These are phyloP conservation scores for Hansfordia pulvinata DNA, from an alignment of 2,329 filamentous ascomycete genomes.

Conservation along the genomic window DNA sequence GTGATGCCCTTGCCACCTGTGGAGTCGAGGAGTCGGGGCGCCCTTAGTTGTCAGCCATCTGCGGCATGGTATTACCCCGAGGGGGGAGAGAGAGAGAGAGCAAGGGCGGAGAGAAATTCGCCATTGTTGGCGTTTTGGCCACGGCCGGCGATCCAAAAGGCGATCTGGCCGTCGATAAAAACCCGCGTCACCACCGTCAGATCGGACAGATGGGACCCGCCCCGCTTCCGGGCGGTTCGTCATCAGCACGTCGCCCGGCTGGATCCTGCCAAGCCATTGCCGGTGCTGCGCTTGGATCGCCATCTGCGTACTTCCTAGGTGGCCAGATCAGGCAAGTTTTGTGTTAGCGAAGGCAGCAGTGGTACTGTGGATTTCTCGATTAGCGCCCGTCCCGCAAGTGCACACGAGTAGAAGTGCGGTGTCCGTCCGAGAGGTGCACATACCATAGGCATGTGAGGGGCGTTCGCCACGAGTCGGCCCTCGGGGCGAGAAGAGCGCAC, in stretches of 20 bases:
- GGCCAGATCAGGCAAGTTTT: too few relatives aligned
- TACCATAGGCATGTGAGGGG: slow-evolving; percentile 64
- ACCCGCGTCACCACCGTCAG: slow-evolving; percentile 8
- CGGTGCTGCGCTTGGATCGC: slow-evolving; percentile 55
- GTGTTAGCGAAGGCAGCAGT: too few relatives aligned
- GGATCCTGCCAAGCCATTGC: slow-evolving; percentile 58
- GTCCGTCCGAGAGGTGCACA: too few relatives aligned
- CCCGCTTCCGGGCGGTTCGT: slow-evolving; percentile 38
- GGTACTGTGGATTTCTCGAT: too few relatives aligned
- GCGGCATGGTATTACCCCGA: too few relatives aligned
- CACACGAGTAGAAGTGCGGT: too few relatives aligned
- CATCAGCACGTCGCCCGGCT: slow-evolving; percentile 61
- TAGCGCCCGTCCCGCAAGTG: too few relatives aligned
- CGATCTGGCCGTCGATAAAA: slow-evolving; percentile 6
- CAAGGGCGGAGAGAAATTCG: too few relatives aligned
- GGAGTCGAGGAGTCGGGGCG: too few relatives aligned
- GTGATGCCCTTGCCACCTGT: slow-evolving; percentile 36
- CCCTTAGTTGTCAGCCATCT: too few relatives aligned
- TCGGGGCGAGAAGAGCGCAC: slow-evolving; percentile 61
- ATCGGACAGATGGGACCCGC: slow-evolving; percentile 9
- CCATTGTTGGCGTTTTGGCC: slow-evolving; percentile 12
- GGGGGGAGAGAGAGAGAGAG: too few relatives aligned
- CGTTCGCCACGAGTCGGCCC: slow-evolving; percentile 59
- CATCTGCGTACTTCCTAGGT: slow-evolving; percentile 67
- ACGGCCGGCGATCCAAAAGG: slow-evolving; percentile 10